Evolutionary conservation across 345 rosid species (phyloP).

Genomic region (Arabis hirsuta): DNA sequence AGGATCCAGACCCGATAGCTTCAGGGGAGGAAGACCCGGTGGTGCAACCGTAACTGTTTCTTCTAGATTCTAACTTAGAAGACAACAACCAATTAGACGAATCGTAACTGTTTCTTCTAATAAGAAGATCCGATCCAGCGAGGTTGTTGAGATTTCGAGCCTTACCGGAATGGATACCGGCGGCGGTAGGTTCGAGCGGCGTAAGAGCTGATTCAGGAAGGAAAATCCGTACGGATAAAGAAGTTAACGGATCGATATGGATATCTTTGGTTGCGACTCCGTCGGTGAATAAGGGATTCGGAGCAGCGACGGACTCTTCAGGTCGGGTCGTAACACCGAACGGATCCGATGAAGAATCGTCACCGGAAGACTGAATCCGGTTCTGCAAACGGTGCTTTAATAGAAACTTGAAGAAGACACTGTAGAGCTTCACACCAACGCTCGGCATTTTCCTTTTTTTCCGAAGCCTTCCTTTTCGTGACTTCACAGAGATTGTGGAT

Average conservation of each 20-base stretch:
- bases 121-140: slow-evolving; percentile 45
- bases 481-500: slow-evolving; percentile 30
- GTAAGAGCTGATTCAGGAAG: slow-evolving; percentile 82
- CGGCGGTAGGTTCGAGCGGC: slow-evolving; percentile 53
- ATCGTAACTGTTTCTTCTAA: slow-evolving; percentile 62
- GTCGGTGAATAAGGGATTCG: slow-evolving; percentile 81
- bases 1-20: slow-evolving; percentile 52
- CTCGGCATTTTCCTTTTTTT: slow-evolving; percentile 64
- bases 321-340: slow-evolving; percentile 83
- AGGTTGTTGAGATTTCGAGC: slow-evolving; percentile 33
- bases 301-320: slow-evolving; percentile 71
- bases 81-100: slow-evolving; percentile 34
- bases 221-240: slow-evolving; percentile 84
- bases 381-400: slow-evolving; percentile 80
- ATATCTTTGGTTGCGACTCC: slow-evolving; percentile 97
- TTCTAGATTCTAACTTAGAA: slow-evolving; percentile 46
- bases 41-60: slow-evolving; percentile 57
- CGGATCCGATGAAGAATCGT: slow-evolving; percentile 52
- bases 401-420: slow-evolving; percentile 93
- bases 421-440: slow-evolving; percentile 81
- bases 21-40: slow-evolving; percentile 45
- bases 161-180: slow-evolving; percentile 42
- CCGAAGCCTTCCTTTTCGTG: not conserved
- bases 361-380: slow-evolving; percentile 59
- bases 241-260: slow-evolving; percentile 86